Evolutionary conservation across 2,329 filamentous ascomycete species (phyloP), one percentile per base, ranked within the genome.

Genomic region (Fusarium foetens): DNA sequence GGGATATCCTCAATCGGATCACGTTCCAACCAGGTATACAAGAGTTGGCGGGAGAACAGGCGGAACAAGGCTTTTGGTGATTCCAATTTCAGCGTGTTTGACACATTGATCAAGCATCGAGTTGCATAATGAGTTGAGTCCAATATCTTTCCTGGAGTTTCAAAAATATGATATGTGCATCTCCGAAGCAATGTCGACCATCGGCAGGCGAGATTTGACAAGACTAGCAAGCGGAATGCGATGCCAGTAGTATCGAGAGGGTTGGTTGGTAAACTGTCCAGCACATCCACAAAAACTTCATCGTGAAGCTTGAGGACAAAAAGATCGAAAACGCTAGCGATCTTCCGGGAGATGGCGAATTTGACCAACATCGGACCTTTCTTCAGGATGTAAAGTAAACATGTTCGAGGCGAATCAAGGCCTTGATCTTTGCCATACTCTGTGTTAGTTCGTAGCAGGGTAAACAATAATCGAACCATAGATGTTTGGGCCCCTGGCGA

Each of bases 91-190:
- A 98, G 86, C 1, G 87, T 86, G 17, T 80, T 82, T 8, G 95
- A 90, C 36, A 98, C 90, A 17, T 87, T 85, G 8, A 81, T 79
- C 46, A 98, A 85, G 74, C 94, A 97, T 57, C 87, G 87, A 61
- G 88, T 89, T 2, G 95, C 95, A 81, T 98, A 92, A 25, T 86
- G 83, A 25, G 87, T 85, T 11, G 92, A 92, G 16, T 84, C 82
- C 6, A 87, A 82, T 19, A 97, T 89, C 63, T 90, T 90, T 3
- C 93, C 94, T 4, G 95, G 93, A 0, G 92, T 94, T 80, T 98
- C 96, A 75, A 98, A 97, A 27, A 98, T 94, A 80, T 96, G 93
- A 79, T 98, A 99, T 23, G 97, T 93, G 72, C 94, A 94, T 71
- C 93, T 90, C 57, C 95, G 91, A 46, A 98, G 86, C 25, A 98